Percentiles rank a stretch among this genome's conserved stretches.
Conservation (phyloP, 1,139 yeast species). For the Kluyveromyces sp. region DNA sequence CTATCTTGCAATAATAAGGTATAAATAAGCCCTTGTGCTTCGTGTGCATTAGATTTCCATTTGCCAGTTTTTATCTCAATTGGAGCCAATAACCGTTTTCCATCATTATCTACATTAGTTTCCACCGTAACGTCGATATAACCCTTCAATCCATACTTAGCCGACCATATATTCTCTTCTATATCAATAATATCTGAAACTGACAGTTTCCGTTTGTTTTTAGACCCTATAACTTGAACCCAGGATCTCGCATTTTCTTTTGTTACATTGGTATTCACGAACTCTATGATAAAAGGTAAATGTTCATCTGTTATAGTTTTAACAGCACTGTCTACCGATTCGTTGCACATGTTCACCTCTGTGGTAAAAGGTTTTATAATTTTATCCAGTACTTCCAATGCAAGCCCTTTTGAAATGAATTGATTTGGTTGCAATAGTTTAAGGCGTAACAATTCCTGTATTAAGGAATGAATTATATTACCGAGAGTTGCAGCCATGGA, state of each 20-base stretch:
- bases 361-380: conserved; percentile 40
- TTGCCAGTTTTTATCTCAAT: conserved; percentile 86
- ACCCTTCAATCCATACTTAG: conserved; percentile 86
- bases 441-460: conserved; percentile 57
- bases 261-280: conserved; percentile 47
- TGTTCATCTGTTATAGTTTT: conserved; percentile 41
- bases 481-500: conserved; percentile 66
- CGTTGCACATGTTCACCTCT: conserved; percentile 51
- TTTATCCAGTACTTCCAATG: conserved; percentile 33
- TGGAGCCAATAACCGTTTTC: conserved; percentile 53
- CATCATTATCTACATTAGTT: conserved; percentile 34
- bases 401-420: conserved; percentile 3
- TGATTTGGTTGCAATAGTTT: conserved; percentile 27
- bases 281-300: conserved; percentile 50
- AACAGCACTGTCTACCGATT: conserved; percentile 41
- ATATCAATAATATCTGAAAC: conserved; percentile 66
- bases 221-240: conserved; percentile 35
- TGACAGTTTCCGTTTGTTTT: conserved; percentile 38
- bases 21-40: conserved; percentile 85
- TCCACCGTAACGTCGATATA: conserved; percentile 82
- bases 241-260: conserved; percentile 21
- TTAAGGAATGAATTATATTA: conserved; percentile 65
- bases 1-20: conserved; percentile 72
- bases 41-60: conserved; percentile 55
- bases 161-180: conserved; percentile 91